Percentiles rank a stretch among this genome's conserved stretches.
phyloP scores from a whole-genome alignment of 2,329 filamentous ascomycete species.

The Aureobasidium subglaciale region DNA sequence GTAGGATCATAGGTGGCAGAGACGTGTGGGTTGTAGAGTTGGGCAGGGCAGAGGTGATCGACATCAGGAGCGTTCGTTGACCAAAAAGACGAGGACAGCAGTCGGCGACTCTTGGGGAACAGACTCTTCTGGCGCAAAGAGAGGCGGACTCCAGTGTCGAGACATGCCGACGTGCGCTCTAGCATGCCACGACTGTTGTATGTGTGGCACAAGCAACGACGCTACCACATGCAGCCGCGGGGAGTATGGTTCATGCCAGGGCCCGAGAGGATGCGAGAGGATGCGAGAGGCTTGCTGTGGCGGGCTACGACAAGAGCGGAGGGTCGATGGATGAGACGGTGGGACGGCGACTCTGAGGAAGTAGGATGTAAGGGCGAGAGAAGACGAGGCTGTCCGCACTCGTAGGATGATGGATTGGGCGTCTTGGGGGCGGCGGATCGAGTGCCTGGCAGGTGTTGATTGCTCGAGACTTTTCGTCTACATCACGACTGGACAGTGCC shows the following conservation, averaged over 20 bases:
- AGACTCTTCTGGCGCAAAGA: slow-evolving; percentile 36
- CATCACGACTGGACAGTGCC: background rate
- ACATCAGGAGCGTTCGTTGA: slow-evolving; percentile 46
- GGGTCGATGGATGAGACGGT: background rate
- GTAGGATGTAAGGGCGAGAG: background rate
- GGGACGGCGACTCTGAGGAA: slow-evolving; percentile 7
- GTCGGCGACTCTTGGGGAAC: slow-evolving; percentile 38
- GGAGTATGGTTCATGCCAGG: slow-evolving; percentile 11
- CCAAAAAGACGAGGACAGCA: slow-evolving; percentile 51
- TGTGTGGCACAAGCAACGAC: slow-evolving; percentile 1
- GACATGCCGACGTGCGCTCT: slow-evolving; percentile 52
- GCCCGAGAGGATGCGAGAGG: background rate
- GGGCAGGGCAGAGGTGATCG: slow-evolving; percentile 23
- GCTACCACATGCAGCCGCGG: slow-evolving; percentile 14
- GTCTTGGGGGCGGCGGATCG: too few species aligned
- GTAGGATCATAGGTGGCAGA: too few species aligned
- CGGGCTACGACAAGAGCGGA: background rate
- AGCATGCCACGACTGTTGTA: slow-evolving; percentile 43
- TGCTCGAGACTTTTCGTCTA: background rate
- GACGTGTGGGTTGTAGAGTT: too few species aligned
- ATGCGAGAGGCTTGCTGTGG: slow-evolving; percentile 3
- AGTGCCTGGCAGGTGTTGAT: too few species aligned
- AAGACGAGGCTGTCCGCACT: background rate
- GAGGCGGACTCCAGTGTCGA: slow-evolving; percentile 49
- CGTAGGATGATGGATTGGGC: background rate